Evolutionary conservation across 345 rosid genomes (phyloP), one percentile per base, ranked within the genome.

Genomic region (Pseudoturritis turrita): DNA sequence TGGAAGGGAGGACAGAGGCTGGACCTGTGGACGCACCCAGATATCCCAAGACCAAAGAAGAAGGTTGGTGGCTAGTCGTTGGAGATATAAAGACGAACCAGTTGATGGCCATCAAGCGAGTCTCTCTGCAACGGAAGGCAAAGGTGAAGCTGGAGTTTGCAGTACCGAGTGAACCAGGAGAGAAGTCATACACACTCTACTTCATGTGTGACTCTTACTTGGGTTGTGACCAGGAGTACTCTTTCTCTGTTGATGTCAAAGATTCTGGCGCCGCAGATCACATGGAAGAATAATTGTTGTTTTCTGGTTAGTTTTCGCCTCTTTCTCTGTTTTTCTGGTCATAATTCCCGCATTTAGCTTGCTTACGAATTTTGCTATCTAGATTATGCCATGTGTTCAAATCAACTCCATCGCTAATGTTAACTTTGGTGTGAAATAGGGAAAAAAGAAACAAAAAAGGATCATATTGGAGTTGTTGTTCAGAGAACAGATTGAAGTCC

Each of bases 41-140:
- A 79, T 91, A 81, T 67, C 91, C 96, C 2, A 86, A 88, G 80
- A 78, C 84, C 59, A 91, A 89, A 78, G 95, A 91, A 77, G 98
- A 94, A 84, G 96, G 94, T 12, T 94, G 97, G 97, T 91, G 98
- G 96, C 89, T 94, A 3, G 95, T 91, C 14, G 83, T 94, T 1
- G 98, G 96, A 11, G 97, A 94, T 50, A 77, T 87, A 4, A 84
- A 81, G 83, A 85, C 83, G 56, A 88, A 89, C 79, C 89, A 86
- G 79, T 70, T 94, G 66, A 83, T 89, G 41, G 91, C 91, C 43
- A 86, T 86, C 75, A 90, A 90, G 82, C 78, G 90, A 82, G 83
- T 84, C 22, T 78, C 95, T 11, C 84, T 91, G 65, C 96, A 85
- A 68, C 79, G 85, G 77, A 91, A 74, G 70, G 77, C 85, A 0